Evolutionary conservation across 2,329 filamentous ascomycete species (phyloP), one percentile per base, ranked within the genome.

Genomic region (Juglanconis oblonga): DNA sequence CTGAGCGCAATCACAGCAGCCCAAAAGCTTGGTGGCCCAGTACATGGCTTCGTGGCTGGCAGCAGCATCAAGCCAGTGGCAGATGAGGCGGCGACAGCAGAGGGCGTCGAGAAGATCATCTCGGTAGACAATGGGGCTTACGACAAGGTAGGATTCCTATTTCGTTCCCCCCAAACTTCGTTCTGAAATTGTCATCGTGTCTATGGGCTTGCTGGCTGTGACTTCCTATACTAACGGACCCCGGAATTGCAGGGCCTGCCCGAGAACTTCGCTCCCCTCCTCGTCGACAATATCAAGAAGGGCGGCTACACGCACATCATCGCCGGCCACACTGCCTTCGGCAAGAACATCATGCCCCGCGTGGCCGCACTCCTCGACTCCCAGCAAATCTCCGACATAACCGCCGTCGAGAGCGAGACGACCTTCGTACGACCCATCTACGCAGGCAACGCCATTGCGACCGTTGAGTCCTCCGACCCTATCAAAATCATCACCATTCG

Each of bases 381-480:
- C 40, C 93, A 97, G 77, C 93, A 96, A 73, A 87, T 99, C 63
- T 97, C 93, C 49, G 95, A 99, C 73, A 90, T 98, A 67, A 97
- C 87, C 17, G 82, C 77, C 1, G 89, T 99, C 71, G 87, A 97
- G 76, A 86, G 86, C 75, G 93, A 97, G 74, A 93, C 94, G 74
- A 97, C 92, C 11, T 99, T 99, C 70, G 89, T 97, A 58, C 90
- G 95, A 59, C 94, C 95, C 33, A 97, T 99, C 71, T 99, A 99
- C 74, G 95, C 95, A 60, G 95, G 95, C 58, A 99, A 99, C 72
- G 95, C 94, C 52, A 97, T 99, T 71, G 86, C 96, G 40, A 99
- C 95, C 9, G 93, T 99, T 61, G 91, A 98, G 76, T 97, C 92
- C 3, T 85, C 85, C 64, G 95, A 99, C 71, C 73, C 82, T 14